These are phyloP conservation scores for Pleurotus tuber-regium DNA, from an alignment of 768 basidiomycete species.

Conservation along the genomic window DNA sequence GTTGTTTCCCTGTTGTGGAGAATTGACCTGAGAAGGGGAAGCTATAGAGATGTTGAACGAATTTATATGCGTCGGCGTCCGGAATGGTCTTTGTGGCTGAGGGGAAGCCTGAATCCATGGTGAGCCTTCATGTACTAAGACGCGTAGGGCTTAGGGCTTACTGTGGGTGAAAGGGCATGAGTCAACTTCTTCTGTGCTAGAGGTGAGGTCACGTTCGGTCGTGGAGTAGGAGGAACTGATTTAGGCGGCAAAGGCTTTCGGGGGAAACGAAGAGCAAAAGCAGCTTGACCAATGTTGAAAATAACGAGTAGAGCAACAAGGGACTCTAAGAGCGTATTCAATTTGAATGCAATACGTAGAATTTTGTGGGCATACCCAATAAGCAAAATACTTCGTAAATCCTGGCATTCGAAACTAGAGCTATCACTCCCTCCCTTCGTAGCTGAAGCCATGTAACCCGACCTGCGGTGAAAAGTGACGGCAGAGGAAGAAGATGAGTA, in stretches of 20 bases:
- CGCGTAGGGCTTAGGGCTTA: background rate
- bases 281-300: conserved; percentile 3
- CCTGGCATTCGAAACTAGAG: too few relatives aligned
- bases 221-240: background rate
- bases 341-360: background rate
- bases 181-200: background rate
- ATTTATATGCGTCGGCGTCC: background rate
- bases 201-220: background rate
- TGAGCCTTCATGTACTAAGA: background rate
- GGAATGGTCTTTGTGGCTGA: conserved; percentile 1
- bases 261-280: conserved; percentile 3
- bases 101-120: background rate
- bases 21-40: background rate
- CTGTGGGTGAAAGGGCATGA: conserved; percentile 4
- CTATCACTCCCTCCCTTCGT: background rate
- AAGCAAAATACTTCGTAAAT: background rate
- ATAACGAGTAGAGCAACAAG: background rate
- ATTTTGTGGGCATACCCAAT: background rate
- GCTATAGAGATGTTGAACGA: conserved; percentile 2
- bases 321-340: background rate
- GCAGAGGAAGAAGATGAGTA: conserved; percentile 1
- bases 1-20: background rate
- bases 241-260: background rate
- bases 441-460: background rate
- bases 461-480: background rate